A percentile compares a stretch with the other conserved stretches of the same genome.
These are phyloP conservation scores for Sambucus nigra DNA, from an alignment of 129 eudicot genomes.

Conservation along the genomic window DNA sequence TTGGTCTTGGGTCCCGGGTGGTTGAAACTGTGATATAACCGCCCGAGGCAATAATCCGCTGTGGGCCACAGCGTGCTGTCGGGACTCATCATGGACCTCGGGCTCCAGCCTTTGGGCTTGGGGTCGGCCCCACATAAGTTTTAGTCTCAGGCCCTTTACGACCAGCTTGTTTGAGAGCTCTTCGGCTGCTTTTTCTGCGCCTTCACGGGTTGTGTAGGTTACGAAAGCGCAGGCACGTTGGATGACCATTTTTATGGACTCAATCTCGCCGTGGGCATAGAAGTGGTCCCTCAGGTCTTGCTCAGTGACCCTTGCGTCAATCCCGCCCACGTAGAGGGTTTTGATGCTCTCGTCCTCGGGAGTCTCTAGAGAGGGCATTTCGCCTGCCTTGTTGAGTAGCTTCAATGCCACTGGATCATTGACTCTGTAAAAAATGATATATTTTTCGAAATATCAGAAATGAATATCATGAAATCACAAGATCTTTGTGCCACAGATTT, in stretches of 20 bases:
- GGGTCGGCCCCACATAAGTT: conserved; percentile 95
- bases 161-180: conserved; percentile 88
- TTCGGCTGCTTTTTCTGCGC: conserved; percentile 84
- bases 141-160: conserved; percentile 66
- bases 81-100: conserved; percentile 50
- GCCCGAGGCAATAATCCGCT: conserved; percentile 81
- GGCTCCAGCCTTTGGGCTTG: conserved; percentile 67
- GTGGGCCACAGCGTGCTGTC: conserved; percentile 62
- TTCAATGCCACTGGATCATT: conserved; percentile 94
- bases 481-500: not conserved
- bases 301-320: conserved; percentile 65
- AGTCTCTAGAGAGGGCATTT: conserved; percentile 81
- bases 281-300: conserved; percentile 92
- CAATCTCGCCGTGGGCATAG: too few relatives aligned
- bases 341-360: conserved; percentile 90
- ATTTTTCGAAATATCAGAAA: not conserved
- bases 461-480: too few relatives aligned
- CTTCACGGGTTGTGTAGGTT: conserved; percentile 93
- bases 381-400: conserved; percentile 94
- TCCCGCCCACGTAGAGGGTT: conserved; percentile 88
- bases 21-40: conserved; percentile 84
- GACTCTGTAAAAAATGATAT: conserved; percentile 49
- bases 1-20: too few relatives aligned
- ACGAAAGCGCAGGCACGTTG: conserved; percentile 91
- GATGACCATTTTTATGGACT: conserved; percentile 67